Evolutionary conservation across 2,329 filamentous ascomycete genomes (phyloP).

Genomic region (Uncinocarpus reesii): DNA sequence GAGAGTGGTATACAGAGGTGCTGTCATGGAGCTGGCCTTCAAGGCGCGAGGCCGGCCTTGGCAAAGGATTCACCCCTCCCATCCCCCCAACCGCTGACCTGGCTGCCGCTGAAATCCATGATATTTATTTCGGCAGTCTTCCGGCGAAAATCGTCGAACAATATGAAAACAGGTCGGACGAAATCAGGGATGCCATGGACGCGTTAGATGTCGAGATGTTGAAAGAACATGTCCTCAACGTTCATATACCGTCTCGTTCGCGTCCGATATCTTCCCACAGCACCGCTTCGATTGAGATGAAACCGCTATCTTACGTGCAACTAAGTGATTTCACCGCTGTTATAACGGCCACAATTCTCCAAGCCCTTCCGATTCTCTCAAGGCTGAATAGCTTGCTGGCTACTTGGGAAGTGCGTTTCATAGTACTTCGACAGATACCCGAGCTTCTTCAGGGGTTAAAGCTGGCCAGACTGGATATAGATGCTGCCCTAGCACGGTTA

Average conservation of each 20-base stretch:
- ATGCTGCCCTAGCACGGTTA: constrained; percentile 27
- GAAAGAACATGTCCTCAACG: constrained; percentile 75
- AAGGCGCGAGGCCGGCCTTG: constrained; percentile 27
- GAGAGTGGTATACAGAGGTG: constrained; percentile 50
- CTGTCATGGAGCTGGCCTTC: constrained; percentile 50
- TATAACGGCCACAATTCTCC: constrained; percentile 82
- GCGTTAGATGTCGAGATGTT: constrained; percentile 55
- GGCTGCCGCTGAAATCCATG: constrained; percentile 20
- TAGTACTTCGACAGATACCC: constrained; percentile 64
- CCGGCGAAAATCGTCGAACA: constrained; percentile 51
- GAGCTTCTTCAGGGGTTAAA: constrained; percentile 54
- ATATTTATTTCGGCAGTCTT: constrained; percentile 60
- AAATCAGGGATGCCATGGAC: constrained; percentile 50
- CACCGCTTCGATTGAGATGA: constrained; percentile 31
- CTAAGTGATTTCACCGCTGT: constrained; percentile 86
- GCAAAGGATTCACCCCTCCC: constrained; percentile 36
- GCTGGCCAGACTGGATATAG: constrained; percentile 27
- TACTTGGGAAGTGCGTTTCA: constrained; percentile 66
- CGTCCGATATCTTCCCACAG: constrained; percentile 41
- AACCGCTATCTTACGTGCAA: constrained; percentile 47
- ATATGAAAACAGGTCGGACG: constrained; percentile 63
- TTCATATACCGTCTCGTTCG: constrained; percentile 58
- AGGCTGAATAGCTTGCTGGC: constrained; percentile 62
- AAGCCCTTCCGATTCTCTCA: constrained; percentile 71
- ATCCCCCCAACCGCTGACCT: not conserved